These are phyloP conservation scores for Closterium sp. DNA, from an alignment of 139 green algal genomes.

Conservation along the genomic window DNA sequence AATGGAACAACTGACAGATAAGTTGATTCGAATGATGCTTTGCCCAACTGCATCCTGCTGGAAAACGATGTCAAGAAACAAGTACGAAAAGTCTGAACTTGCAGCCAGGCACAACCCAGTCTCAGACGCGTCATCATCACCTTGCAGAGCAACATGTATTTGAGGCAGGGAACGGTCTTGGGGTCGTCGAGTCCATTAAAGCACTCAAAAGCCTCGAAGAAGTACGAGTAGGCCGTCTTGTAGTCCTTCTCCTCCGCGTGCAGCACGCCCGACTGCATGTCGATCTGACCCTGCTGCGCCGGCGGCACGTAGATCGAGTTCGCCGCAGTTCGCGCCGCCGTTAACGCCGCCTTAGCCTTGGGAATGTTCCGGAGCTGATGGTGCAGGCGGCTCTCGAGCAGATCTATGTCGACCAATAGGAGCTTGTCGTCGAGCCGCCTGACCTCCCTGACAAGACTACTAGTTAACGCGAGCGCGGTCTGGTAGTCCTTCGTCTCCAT, in stretches of 20 bases:
- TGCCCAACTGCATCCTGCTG: not conserved
- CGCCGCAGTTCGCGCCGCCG: slow-evolving; percentile 86
- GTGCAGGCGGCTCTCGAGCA: slow-evolving; percentile 91
- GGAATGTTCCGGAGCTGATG: slow-evolving; percentile 87
- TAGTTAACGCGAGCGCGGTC: slow-evolving; percentile 25
- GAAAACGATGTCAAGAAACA: not conserved
- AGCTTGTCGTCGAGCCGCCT: slow-evolving; percentile 98
- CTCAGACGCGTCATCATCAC: slow-evolving; percentile 37
- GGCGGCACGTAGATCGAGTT: slow-evolving; percentile 97
- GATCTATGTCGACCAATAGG: slow-evolving; percentile 96
- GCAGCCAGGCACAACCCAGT: not conserved
- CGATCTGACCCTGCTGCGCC: slow-evolving; percentile 74
- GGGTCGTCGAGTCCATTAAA: slow-evolving; percentile 74
- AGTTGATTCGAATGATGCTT: not conserved
- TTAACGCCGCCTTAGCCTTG: slow-evolving; percentile 90
- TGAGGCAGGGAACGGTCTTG: slow-evolving; percentile 78
- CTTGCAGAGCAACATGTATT: slow-evolving; percentile 99
- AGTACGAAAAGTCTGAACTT: not conserved
- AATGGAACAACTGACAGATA: not conserved
- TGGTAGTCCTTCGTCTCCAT: slow-evolving; percentile 79
- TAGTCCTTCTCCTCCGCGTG: slow-evolving; percentile 97
- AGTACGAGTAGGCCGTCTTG: slow-evolving; percentile 98
- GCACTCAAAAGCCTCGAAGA: slow-evolving; percentile 97
- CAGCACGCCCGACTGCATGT: slow-evolving; percentile 84
- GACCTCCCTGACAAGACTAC: slow-evolving; percentile 83